Evolutionary conservation across 1,284 basidiomycete genomes (phyloP).

Genomic region (Agroathelia rolfsii): DNA sequence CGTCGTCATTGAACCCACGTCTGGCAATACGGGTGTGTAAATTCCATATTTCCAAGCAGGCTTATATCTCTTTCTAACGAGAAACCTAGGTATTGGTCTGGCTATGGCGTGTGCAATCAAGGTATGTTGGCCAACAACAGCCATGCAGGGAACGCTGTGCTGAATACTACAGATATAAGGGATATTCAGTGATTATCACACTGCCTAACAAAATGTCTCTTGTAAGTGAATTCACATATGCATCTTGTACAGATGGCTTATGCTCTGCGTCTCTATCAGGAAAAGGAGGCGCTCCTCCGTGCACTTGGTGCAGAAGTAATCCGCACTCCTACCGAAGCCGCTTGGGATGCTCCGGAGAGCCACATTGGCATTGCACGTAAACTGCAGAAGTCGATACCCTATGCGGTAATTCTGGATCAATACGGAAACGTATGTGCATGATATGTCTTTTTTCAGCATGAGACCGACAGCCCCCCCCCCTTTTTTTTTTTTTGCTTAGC

Average conservation of each 20-base stretch:
- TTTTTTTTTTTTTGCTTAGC: constrained; percentile 25
- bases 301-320: constrained; percentile 92
- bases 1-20: constrained; percentile 89
- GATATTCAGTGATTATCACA: constrained; percentile 89
- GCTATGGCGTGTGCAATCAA: constrained; percentile 89
- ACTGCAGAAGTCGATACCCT: constrained; percentile 71
- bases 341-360: constrained; percentile 77
- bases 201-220: constrained; percentile 95
- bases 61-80: constrained; percentile 6
- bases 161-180: constrained; percentile 83
- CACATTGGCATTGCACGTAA: constrained; percentile 87
- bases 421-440: constrained; percentile 59
- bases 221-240: too few species aligned
- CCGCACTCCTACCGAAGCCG: constrained; percentile 86
- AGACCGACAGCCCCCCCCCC: constrained; percentile 3
- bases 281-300: constrained; percentile 89
- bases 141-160: constrained; percentile 27
- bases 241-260: constrained; percentile 5
- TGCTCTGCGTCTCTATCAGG: constrained; percentile 29
- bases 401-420: constrained; percentile 89
- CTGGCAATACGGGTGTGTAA: constrained; percentile 89
- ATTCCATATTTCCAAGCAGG: constrained; percentile 1
- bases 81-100: constrained; percentile 76
- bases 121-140: constrained; percentile 32
- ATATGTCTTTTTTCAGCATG: neutral